Percentiles rank a stretch among this genome's conserved stretches.
phyloP scores from a whole-genome alignment of 352 stramenopile species.

The Pilasporangium apinafurcum region DNA sequence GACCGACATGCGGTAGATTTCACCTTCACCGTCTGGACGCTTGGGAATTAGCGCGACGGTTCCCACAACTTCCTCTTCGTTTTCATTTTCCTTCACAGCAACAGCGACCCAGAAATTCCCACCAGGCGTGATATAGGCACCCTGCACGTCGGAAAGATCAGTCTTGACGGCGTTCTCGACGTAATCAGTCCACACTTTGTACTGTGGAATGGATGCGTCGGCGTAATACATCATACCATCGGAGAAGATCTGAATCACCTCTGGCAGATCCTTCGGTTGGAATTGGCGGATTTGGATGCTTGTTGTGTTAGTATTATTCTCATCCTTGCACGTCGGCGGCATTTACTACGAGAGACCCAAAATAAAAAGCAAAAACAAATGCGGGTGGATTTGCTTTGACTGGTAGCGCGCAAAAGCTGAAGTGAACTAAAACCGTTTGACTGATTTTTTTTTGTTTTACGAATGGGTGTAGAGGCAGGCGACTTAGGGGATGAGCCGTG shows the following conservation, averaged over 20 bases:
- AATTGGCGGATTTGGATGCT: slow-evolving; percentile 12
- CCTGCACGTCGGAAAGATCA: slow-evolving; percentile 3
- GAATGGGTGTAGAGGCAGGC: too few relatives aligned
- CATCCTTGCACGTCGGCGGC: neutral
- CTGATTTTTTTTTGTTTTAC: too few relatives aligned
- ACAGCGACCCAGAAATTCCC: slow-evolving; percentile 5
- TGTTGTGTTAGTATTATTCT: neutral
- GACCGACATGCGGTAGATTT: slow-evolving; percentile 6
- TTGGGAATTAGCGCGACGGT: slow-evolving; percentile 5
- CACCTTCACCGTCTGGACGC: neutral
- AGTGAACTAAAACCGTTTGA: too few relatives aligned
- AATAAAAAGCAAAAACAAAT: neutral
- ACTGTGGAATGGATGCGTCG: neutral
- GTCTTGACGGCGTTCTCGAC: slow-evolving; percentile 13
- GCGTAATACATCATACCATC: slow-evolving; percentile 7
- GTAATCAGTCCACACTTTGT: slow-evolving; percentile 10
- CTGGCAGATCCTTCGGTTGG: slow-evolving; percentile 1
- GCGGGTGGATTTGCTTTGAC: too few relatives aligned
- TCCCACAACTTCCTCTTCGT: slow-evolving; percentile 3
- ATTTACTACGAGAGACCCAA: neutral
- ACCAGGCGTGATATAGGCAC: neutral
- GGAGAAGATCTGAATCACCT: slow-evolving; percentile 12
- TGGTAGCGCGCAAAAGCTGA: too few relatives aligned
- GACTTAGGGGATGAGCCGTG: too few relatives aligned
- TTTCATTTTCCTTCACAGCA: neutral